Percentiles rank a stretch among this genome's conserved stretches.
These are phyloP conservation scores for Penicillium sp. DNA, from an alignment of 2,329 filamentous ascomycete species.

Conservation along the genomic window DNA sequence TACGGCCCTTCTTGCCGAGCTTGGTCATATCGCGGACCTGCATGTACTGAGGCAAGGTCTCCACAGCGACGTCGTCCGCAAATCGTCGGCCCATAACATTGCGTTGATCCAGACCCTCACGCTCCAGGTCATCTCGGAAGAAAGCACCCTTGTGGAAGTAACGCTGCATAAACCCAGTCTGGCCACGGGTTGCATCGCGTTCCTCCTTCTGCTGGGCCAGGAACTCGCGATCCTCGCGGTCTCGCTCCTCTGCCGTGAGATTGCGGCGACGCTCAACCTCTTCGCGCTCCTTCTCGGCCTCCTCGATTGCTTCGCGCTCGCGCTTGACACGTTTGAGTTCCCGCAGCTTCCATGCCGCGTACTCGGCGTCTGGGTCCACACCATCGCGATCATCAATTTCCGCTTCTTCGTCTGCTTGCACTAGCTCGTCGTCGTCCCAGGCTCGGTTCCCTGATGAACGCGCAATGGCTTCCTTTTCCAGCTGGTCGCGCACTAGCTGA, in stretches of 20 bases:
- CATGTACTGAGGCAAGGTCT: conserved; percentile 83
- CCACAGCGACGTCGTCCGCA: conserved; percentile 80
- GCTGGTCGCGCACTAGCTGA: conserved; percentile 80
- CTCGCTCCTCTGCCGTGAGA: conserved; percentile 80
- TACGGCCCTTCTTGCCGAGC: conserved; percentile 85
- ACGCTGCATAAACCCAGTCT: conserved; percentile 88
- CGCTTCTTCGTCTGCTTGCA: conserved; percentile 63
- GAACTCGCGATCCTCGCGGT: conserved; percentile 76
- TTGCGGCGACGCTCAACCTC: conserved; percentile 86
- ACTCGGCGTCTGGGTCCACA: conserved; percentile 80
- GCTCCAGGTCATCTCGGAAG: conserved; percentile 76
- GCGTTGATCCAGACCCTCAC: conserved; percentile 71
- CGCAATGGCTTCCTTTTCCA: conserved; percentile 75
- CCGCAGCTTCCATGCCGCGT: conserved; percentile 88
- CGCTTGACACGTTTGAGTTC: conserved; percentile 87
- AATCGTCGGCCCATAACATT: conserved; percentile 84
- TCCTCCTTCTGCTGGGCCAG: conserved; percentile 77
- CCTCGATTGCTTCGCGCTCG: conserved; percentile 79
- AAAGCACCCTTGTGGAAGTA: conserved; percentile 98
- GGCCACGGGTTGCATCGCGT: conserved; percentile 67
- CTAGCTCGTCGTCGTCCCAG: conserved; percentile 71
- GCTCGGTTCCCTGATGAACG: conserved; percentile 73
- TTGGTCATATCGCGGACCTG: conserved; percentile 92
- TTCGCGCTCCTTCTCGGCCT: conserved; percentile 76
- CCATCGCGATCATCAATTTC: conserved; percentile 88